phyloP scores from a whole-genome alignment of 495 filamentous ascomycete species.

The Clavariopsis aquatica region DNA sequence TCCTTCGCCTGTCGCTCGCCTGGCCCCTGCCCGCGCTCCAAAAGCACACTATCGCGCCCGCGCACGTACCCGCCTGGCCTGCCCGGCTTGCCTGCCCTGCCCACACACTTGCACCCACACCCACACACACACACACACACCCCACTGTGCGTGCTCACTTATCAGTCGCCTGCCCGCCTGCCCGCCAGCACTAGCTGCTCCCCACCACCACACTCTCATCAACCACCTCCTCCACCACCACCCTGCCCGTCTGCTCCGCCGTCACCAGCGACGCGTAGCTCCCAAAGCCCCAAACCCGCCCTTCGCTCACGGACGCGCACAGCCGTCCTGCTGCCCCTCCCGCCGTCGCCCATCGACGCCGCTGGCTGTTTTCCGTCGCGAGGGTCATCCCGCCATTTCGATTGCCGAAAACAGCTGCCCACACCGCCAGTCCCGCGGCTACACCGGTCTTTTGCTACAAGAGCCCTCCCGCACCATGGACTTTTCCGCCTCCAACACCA shows the following conservation, averaged over 20 bases:
- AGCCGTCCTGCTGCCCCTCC: not conserved
- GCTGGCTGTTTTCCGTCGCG: constrained; percentile 16
- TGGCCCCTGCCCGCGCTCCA: too few species aligned
- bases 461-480: constrained; percentile 37
- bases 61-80: too few species aligned
- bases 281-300: not conserved
- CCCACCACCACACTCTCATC: constrained; percentile 24
- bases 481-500: constrained; percentile 19
- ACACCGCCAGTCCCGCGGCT: constrained; percentile 43
- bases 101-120: too few species aligned
- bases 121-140: constrained; percentile 5
- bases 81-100: too few species aligned
- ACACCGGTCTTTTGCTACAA: constrained; percentile 45
- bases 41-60: too few species aligned
- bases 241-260: constrained; percentile 23
- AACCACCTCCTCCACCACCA: too few species aligned
- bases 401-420: constrained; percentile 42
- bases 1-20: not conserved
- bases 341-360: not conserved
- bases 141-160: constrained; percentile 8
- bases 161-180: constrained; percentile 26
- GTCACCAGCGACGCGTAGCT: not conserved
- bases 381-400: constrained; percentile 25
- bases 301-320: constrained; percentile 13
- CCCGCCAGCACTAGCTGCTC: constrained; percentile 28